Evolutionary conservation across 257 asterid genomes (phyloP), one percentile per base, ranked within the genome.

Genomic region (Penstemon newberryi): DNA sequence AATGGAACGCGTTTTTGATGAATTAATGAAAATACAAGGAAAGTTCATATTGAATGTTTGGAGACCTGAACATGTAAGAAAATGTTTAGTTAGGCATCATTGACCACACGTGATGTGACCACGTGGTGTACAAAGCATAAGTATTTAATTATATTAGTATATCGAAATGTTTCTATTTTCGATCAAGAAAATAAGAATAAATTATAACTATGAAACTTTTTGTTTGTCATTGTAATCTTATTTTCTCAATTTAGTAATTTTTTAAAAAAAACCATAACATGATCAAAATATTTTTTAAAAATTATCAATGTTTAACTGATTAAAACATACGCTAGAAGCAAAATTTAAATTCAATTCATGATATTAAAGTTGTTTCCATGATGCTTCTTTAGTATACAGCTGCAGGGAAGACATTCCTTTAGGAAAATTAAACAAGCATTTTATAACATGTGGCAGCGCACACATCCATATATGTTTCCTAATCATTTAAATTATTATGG

Each of bases 61-160:
- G 67, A 45, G 15, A 45, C 19, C 46, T 54, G 8, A 11, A 5
- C n/a, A 1, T 41, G 33, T 25, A 25, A 0, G 2, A 25, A 25
- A 25, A 25, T 13, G 72, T 52, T 59, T 44, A 63, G 50, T 80
- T 76, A 67, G 50, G 70, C 57, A 62, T 69, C 33, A 68, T 47
- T 68, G 56, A 56, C 43, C 72, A 51, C 79, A 52, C 66, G 70
- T 33, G 80, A 53, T 70, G 67, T 33, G 80, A 53, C 61, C 85
- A 64, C 70, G 67, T 67, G 74, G 45, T 7, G 49, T 7, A 61
- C 37, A 39, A 68, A 55, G 59, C 42, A 63, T n/a, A 46, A n/a
- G 52, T 4, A 7, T 46, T 46, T 46, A 46, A 46, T 46, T 46
- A n/a, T 46, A 6, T 46, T n/a, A n/a, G n/a, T n/a, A n/a, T 25